Conservation (phyloP, 495 filamentous ascomycete species). For the Penicillium crystallinum region DNA sequence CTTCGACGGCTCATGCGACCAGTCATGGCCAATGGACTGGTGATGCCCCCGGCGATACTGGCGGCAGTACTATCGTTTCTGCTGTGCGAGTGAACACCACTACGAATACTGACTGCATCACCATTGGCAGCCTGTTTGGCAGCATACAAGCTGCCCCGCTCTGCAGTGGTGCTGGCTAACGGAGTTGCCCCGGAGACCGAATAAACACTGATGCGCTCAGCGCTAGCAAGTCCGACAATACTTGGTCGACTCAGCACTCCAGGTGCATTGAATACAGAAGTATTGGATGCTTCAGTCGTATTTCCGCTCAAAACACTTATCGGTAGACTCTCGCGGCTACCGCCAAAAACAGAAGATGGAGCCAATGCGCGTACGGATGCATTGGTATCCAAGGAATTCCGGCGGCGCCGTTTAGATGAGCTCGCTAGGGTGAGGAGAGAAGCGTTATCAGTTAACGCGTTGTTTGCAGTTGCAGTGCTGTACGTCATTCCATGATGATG, state of each 20-base stretch:
- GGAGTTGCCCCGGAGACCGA: constrained; percentile 68
- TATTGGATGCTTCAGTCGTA: constrained; percentile 51
- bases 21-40: constrained; percentile 53
- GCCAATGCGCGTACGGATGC: constrained; percentile 90
- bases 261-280: constrained; percentile 48
- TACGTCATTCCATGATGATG: constrained; percentile 77
- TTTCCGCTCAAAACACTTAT: constrained; percentile 82
- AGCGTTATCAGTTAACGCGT: constrained; percentile 87
- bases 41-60: constrained; percentile 57
- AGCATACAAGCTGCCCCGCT: constrained; percentile 77
- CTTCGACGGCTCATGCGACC: constrained; percentile 56
- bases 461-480: constrained; percentile 82
- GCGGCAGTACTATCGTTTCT: constrained; percentile 77
- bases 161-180: constrained; percentile 50
- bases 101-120: constrained; percentile 76
- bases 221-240: constrained; percentile 57
- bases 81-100: constrained; percentile 68
- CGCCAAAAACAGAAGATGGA: constrained; percentile 87
- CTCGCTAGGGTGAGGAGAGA: constrained; percentile 95
- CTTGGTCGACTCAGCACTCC: constrained; percentile 47
- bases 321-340: constrained; percentile 80
- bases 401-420: constrained; percentile 81
- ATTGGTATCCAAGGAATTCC: constrained; percentile 91
- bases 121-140: constrained; percentile 56
- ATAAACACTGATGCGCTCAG: constrained; percentile 82